These are phyloP conservation scores for Catunica adiposa DNA, from an alignment of 2,329 filamentous ascomycete genomes.

Conservation along the genomic window DNA sequence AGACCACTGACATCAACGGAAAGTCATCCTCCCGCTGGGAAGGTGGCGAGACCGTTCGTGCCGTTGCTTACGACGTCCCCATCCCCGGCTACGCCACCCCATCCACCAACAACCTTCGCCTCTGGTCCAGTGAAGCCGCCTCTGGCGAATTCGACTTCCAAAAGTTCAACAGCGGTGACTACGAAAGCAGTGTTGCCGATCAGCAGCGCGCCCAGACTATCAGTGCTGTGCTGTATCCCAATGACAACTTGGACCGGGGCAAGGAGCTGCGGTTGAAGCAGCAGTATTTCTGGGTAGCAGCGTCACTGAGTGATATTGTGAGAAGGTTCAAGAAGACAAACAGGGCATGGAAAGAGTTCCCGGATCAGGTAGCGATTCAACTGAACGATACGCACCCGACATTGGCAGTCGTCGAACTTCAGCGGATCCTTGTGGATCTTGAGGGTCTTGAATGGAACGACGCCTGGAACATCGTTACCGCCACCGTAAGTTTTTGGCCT, in stretches of 20 bases:
- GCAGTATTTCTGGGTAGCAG: constrained; percentile 99
- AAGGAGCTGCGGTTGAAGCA: constrained; percentile 97
- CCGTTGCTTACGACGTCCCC: constrained; percentile 82
- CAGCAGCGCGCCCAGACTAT: constrained; percentile 98
- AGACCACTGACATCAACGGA: constrained; percentile 57
- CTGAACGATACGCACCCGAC: constrained; percentile 97
- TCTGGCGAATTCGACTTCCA: constrained; percentile 98
- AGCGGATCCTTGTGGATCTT: constrained; percentile 75
- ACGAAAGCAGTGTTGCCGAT: constrained; percentile 94
- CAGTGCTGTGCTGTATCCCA: constrained; percentile 90
- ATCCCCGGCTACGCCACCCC: constrained; percentile 81
- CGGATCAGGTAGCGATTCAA: constrained; percentile 91
- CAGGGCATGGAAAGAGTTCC: constrained; percentile 78
- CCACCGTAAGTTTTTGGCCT: constrained; percentile 34
- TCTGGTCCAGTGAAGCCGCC: constrained; percentile 96
- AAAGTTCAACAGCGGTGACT: constrained; percentile 97
- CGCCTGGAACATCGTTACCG: constrained; percentile 67
- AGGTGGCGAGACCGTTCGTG: constrained; percentile 79
- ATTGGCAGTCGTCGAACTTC: constrained; percentile 85
- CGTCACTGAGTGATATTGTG: constrained; percentile 89
- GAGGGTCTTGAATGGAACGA: constrained; percentile 89
- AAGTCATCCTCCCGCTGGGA: constrained; percentile 69
- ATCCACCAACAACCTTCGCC: constrained; percentile 87
- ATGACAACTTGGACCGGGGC: constrained; percentile 88
- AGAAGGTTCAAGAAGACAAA: constrained; percentile 96